Evolutionary conservation across 768 basidiomycete genomes (phyloP).

Genomic region (Dendrothele bispora): DNA sequence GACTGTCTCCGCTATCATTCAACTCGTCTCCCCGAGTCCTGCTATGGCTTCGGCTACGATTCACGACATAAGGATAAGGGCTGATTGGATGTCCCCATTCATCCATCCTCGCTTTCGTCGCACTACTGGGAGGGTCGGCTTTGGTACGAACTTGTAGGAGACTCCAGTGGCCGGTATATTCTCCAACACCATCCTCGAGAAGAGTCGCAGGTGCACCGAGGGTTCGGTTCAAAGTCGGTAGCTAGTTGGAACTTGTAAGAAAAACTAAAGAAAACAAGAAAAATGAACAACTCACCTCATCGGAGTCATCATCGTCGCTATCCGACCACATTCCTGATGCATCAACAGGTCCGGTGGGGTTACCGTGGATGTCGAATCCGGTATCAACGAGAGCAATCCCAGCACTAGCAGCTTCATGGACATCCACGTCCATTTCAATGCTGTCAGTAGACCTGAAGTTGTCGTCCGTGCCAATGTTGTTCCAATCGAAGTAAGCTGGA

Average conservation of each 20-base stretch:
- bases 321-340: too few species aligned
- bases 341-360: conserved; percentile 4
- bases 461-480: not conserved
- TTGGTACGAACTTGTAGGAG: conserved; percentile 60
- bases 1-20: too few species aligned
- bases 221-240: conserved; percentile 3
- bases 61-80: conserved; percentile 53
- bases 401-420: conserved; percentile 2
- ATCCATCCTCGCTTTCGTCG: conserved; percentile 47
- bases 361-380: conserved; percentile 9
- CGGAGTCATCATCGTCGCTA: conserved; percentile 11
- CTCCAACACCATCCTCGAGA: conserved; percentile 47
- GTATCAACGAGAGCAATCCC: not conserved
- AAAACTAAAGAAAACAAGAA: too few species aligned
- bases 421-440: conserved; percentile 15
- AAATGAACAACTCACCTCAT: conserved; percentile 21
- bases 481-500: conserved; percentile 1
- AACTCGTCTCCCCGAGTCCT: too few species aligned
- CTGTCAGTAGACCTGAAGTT: conserved; percentile 5
- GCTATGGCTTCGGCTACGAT: too few species aligned
- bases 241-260: conserved; percentile 18
- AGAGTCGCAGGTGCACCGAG: conserved; percentile 8
- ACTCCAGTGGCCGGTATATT: conserved; percentile 68
- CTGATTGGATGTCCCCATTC: conserved; percentile 72
- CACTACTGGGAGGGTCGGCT: conserved; percentile 62